phyloP scores from a whole-genome alignment of 352 stramenopile species.

The Phytopythium cucurbitacearum region DNA sequence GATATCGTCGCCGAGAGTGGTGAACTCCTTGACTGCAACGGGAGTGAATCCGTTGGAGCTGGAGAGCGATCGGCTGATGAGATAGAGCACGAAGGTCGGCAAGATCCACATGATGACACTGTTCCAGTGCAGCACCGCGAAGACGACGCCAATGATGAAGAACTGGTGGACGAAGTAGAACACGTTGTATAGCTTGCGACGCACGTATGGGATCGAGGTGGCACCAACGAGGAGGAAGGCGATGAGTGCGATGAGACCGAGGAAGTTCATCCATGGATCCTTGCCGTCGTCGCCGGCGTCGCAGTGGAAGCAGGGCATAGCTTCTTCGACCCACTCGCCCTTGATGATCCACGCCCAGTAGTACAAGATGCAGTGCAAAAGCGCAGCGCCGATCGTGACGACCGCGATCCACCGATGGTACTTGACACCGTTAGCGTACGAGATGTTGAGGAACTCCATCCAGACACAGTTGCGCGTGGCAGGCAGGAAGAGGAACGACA shows the following conservation, averaged over 20 bases:
- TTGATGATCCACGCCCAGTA: slow-evolving; percentile 25
- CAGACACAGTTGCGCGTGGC: slow-evolving; percentile 40
- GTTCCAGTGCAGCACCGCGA: slow-evolving; percentile 37
- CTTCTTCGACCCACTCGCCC: slow-evolving; percentile 15
- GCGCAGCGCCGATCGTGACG: slow-evolving; percentile 21
- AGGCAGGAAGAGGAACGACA: slow-evolving; percentile 44
- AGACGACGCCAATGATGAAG: slow-evolving; percentile 38
- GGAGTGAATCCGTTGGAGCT: slow-evolving; percentile 23
- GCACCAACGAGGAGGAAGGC: slow-evolving; percentile 35
- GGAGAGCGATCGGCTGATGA: slow-evolving; percentile 27
- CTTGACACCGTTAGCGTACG: slow-evolving; percentile 44
- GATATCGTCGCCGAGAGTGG: slow-evolving; percentile 16
- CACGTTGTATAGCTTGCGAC: slow-evolving; percentile 32
- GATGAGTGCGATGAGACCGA: slow-evolving; percentile 32
- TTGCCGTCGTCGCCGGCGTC: slow-evolving; percentile 15
- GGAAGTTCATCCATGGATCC: slow-evolving; percentile 43
- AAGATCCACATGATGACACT: slow-evolving; percentile 35
- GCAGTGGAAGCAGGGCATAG: slow-evolving; percentile 44
- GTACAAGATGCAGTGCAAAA: slow-evolving; percentile 28
- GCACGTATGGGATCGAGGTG: slow-evolving; percentile 33
- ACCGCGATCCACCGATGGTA: slow-evolving; percentile 52
- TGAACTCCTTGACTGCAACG: slow-evolving; percentile 25
- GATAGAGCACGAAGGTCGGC: slow-evolving; percentile 32
- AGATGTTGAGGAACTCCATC: slow-evolving; percentile 60
- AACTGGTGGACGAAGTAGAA: slow-evolving; percentile 50